Evolutionary conservation across 805 yeast species (phyloP), one percentile per base, ranked within the genome.

Genomic region (Yarrowia sp.): DNA sequence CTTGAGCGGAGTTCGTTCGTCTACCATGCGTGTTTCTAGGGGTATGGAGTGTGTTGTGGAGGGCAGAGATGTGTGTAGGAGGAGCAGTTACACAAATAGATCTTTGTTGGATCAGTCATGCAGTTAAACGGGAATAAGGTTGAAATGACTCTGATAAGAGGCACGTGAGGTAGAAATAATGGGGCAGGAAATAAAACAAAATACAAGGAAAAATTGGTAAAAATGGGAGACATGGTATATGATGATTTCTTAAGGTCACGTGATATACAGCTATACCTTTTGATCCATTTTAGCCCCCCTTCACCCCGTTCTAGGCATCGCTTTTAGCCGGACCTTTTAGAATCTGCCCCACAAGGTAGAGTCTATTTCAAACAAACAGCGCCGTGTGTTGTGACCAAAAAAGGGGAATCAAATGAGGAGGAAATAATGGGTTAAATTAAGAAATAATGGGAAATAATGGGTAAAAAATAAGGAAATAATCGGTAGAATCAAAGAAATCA

Each of bases 101-200:
- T 26, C 49, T 45, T 42, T 19, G 12, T 16, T 48, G 55, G 55
- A 49, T 49, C 42, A 52, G 56, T 53, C 58, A 53, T 53, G 58
- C 58, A 53, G 43, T 53, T 12, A 12, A 7, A 5, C n/a, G 11
- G 35, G 2, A 38, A 16, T 38, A 53, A 38, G 43, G 43, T 53
- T 53, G 58, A 53, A 53, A 38, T 53, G 58, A 53, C 58, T 53
- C 58, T 53, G 58, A 53, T 53, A 53, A 53, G 58, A 26, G 10
- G 58, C 58, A 53, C 58, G 58, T 53, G 58, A 53, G 32, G 9
- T n/a, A 12, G 5, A 16, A 19, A 15, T 16, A 2, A 26, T 45
- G 49, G 26, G 49, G 46, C 16, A 19, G 19, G 19, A 19, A 19
- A 19, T 19, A 19, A 19, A 19, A 1, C 19, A 19, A 19, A 19